These are phyloP conservation scores for Xylariaceae sp. DNA, from an alignment of 2,329 filamentous ascomycete genomes.

Conservation along the genomic window DNA sequence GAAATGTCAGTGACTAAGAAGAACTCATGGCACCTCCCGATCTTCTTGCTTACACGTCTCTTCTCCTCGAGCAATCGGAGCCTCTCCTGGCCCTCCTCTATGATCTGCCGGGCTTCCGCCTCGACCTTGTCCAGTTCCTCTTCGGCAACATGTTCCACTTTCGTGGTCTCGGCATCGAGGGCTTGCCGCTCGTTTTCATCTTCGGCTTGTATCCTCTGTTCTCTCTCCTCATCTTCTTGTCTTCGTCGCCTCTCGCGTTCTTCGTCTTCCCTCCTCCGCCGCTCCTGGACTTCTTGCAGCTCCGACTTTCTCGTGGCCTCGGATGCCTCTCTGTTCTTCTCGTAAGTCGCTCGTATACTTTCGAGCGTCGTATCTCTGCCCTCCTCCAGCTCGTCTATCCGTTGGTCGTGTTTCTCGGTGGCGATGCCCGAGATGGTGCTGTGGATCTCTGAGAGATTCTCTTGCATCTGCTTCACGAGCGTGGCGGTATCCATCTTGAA, in stretches of 20 bases:
- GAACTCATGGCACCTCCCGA: neutral
- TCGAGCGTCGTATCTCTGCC: neutral
- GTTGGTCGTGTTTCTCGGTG: neutral
- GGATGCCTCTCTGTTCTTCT: neutral
- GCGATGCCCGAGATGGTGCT: conserved; percentile 1
- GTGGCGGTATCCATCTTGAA: conserved; percentile 1
- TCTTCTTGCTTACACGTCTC: conserved; percentile 2
- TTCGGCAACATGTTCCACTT: conserved; percentile 1
- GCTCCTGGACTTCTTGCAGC: neutral
- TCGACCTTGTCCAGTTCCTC: conserved; percentile 2
- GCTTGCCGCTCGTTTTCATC: neutral
- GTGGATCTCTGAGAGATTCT: conserved; percentile 4
- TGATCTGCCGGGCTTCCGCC: neutral
- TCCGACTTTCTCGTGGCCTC: neutral
- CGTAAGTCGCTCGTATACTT: neutral
- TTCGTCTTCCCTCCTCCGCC: conserved; percentile 3
- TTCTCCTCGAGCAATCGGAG: conserved; percentile 1
- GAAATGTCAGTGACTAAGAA: neutral
- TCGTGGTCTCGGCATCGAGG: neutral
- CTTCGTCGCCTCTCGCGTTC: conserved; percentile 2
- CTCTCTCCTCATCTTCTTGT: conserved; percentile 2
- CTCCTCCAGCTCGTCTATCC: conserved; percentile 2
- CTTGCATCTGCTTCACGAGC: conserved; percentile 3
- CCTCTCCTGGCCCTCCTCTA: conserved; percentile 2
- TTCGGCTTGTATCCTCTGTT: neutral